These are phyloP conservation scores for Wickerhamiella azymoides DNA, from an alignment of 805 yeast genomes.

Conservation along the genomic window DNA sequence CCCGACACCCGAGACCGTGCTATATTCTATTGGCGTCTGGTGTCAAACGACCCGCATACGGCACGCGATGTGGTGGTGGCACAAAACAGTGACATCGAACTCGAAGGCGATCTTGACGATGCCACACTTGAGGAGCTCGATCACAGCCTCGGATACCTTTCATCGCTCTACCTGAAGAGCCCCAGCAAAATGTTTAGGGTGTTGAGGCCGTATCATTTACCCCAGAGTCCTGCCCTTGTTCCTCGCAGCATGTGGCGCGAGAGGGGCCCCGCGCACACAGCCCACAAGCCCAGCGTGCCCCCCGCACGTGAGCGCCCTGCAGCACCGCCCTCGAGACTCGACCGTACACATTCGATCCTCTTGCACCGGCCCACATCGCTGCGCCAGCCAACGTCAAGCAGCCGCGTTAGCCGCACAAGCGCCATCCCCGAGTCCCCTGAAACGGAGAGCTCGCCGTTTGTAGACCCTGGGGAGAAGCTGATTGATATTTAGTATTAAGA, in stretches of 20 bases:
- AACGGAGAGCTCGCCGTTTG: neutral
- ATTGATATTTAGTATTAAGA: slow-evolving; percentile 16
- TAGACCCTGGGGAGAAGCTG: slow-evolving; percentile 13
- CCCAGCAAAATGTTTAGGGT: slow-evolving; percentile 65
- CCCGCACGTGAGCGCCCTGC: neutral
- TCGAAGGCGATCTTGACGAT: slow-evolving; percentile 23
- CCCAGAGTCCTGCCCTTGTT: slow-evolving; percentile 17
- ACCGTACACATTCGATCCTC: neutral
- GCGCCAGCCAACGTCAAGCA: slow-evolving; percentile 3
- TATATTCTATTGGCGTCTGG: slow-evolving; percentile 68
- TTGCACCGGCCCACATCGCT: neutral
- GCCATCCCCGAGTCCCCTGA: neutral
- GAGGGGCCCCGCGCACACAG: neutral
- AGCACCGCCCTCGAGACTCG: neutral
- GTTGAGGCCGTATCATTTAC: slow-evolving; percentile 12
- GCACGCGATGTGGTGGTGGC: slow-evolving; percentile 45
- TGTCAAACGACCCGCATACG: slow-evolving; percentile 38
- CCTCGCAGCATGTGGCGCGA: slow-evolving; percentile 15
- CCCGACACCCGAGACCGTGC: slow-evolving; percentile 86
- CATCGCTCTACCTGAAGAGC: slow-evolving; percentile 74
- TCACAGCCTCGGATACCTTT: slow-evolving; percentile 65
- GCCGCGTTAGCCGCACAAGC: neutral
- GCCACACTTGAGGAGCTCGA: slow-evolving; percentile 66
- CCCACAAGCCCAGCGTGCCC: neutral
- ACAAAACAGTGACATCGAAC: slow-evolving; percentile 46